These are phyloP conservation scores for Cladosporium sp. DNA, from an alignment of 2,329 filamentous ascomycete genomes.

Conservation along the genomic window DNA sequence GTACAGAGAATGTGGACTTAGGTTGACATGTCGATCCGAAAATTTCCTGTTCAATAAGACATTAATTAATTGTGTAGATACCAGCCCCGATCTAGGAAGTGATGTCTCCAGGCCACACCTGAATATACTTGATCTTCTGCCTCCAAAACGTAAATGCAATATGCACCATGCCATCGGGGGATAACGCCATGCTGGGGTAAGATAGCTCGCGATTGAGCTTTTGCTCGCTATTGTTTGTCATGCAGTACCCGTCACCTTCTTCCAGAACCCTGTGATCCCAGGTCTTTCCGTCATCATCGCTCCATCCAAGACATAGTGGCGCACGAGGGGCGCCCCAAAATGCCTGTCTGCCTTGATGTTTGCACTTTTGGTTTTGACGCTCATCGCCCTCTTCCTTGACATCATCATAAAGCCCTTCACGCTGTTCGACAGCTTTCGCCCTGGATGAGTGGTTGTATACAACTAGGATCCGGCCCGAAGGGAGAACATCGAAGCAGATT, in stretches of 20 bases:
- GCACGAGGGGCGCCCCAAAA: constrained; percentile 26
- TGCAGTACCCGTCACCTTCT: constrained; percentile 25
- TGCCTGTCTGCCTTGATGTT: constrained; percentile 22
- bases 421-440: constrained; percentile 1
- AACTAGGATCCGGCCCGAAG: constrained; percentile 15
- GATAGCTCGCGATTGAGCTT: constrained; percentile 25
- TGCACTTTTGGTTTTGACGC: constrained; percentile 21
- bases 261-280: constrained; percentile 21
- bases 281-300: constrained; percentile 22
- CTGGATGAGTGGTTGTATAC: constrained; percentile 13
- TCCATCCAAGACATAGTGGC: constrained; percentile 24
- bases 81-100: neutral
- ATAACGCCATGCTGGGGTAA: constrained; percentile 23
- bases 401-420: constrained; percentile 24
- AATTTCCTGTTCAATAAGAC: neutral
- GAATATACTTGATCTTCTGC: constrained; percentile 25
- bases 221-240: constrained; percentile 26
- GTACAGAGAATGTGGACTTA: no score
- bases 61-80: neutral
- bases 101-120: constrained; percentile 14
- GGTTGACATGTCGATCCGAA: neutral
- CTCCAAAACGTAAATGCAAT: constrained; percentile 25
- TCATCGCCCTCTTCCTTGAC: constrained; percentile 22
- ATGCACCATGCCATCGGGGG: constrained; percentile 18
- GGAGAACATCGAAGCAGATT: constrained; percentile 23